Evolutionary conservation across 257 asterid genomes (phyloP).

Genomic region (Solanum gandarillasii): DNA sequence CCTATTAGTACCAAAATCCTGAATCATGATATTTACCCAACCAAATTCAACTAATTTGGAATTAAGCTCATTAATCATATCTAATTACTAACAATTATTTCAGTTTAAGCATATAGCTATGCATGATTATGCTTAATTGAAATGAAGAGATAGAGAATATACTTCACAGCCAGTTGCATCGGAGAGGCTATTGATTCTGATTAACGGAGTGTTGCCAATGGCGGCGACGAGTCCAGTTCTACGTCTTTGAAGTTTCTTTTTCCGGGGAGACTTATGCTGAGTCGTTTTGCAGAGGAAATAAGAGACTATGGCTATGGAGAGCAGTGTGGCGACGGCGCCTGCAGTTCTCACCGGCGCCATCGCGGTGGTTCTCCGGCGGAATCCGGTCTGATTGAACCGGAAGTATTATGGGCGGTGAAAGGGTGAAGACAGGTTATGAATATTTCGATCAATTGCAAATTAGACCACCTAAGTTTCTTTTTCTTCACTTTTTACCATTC

Average conservation of each 20-base stretch:
- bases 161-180: conserved; percentile 94
- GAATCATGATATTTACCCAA: not conserved
- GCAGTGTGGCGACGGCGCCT: conserved; percentile 40
- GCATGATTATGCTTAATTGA: not conserved
- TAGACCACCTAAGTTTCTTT: not conserved
- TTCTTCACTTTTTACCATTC: not conserved
- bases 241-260: conserved; percentile 20
- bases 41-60: not conserved
- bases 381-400: not conserved
- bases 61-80: not conserved
- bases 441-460: not conserved
- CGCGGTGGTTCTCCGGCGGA: not conserved
- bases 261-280: conserved; percentile 20
- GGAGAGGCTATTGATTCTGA: conserved; percentile 85
- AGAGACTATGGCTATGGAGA: conserved; percentile 49
- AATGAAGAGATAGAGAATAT: not conserved
- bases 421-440: not conserved
- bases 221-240: conserved; percentile 74
- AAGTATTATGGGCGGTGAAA: not conserved
- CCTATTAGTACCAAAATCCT: not conserved
- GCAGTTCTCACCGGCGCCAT: conserved; percentile 44
- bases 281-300: conserved; percentile 24
- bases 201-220: conserved; percentile 86
- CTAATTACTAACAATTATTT: not conserved
- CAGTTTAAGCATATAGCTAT: not conserved